Evolutionary conservation across 768 basidiomycete species (phyloP).

Genomic region (Hygrocybe coccinea): DNA sequence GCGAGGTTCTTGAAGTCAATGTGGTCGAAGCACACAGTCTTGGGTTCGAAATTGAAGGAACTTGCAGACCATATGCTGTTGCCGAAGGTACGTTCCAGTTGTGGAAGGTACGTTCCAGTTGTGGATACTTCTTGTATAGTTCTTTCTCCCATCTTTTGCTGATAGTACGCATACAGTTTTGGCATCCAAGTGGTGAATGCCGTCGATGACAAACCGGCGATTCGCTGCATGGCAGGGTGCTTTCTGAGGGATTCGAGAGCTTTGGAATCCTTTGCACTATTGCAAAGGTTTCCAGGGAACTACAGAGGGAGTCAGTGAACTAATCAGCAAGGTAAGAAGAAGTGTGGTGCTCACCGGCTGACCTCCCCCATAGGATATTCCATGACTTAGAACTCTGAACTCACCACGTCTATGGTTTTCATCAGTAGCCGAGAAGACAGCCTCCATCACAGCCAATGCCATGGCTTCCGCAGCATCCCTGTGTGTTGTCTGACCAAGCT

Average conservation of each 20-base stretch:
- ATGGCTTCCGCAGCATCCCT: neutral
- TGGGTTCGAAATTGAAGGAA: slow-evolving; percentile 28
- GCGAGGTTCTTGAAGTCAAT: slow-evolving; percentile 24
- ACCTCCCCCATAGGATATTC: slow-evolving; percentile 28
- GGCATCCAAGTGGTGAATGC: slow-evolving; percentile 20
- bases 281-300: slow-evolving; percentile 11
- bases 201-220: slow-evolving; percentile 20
- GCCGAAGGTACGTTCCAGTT: slow-evolving; percentile 23
- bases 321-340: no score
- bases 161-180: slow-evolving; percentile 17
- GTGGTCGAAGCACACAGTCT: slow-evolving; percentile 14
- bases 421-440: slow-evolving; percentile 6
- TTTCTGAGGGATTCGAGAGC: neutral
- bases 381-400: slow-evolving; percentile 16
- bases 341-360: slow-evolving; percentile 9
- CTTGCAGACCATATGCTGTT: slow-evolving; percentile 25
- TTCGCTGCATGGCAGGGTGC: slow-evolving; percentile 8
- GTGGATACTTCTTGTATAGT: slow-evolving; percentile 8
- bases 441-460: neutral
- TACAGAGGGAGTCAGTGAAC: no score
- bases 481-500: slow-evolving; percentile 1
- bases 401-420: slow-evolving; percentile 17
- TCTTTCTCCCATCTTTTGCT: slow-evolving; percentile 1
- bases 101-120: no score
- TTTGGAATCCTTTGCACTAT: neutral